Evolutionary conservation across 768 basidiomycete genomes (phyloP), one percentile per base, ranked within the genome.

Genomic region (Pisolithus orientalis): DNA sequence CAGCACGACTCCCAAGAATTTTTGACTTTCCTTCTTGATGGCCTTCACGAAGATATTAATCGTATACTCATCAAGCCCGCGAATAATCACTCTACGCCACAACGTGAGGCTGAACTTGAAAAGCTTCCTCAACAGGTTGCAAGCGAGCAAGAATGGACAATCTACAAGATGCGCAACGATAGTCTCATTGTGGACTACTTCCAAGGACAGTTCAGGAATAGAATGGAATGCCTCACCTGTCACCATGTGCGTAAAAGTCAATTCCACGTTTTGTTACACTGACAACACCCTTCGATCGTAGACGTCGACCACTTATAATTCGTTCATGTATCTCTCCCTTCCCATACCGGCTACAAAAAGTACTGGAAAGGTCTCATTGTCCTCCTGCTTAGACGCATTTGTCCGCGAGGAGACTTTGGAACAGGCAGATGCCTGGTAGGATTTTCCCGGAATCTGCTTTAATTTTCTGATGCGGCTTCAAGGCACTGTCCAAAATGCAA

Each of bases 1-100:
- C 95, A 99, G 65, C 95, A 99, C 61, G 95, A 99, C 69, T 94
- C 94, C 21, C 96, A 98, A 68, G 95, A 99, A 70, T 96, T 98
- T 68, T 75, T 99, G 39, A 89, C 84, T 24, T 94, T 95, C 74
- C 77, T 99, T 27, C 76, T 99, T 50, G 96, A 98, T 62, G 90
- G 89, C 14, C 81, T 93, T 27, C 90, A 94, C 62, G 92, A 94
- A 62, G 90, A 92, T 64, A 75, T 94, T 47, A 93, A 93, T 63
- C 80, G 90, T 14, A 74, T 97, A 21, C 75, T 94, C 49, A 69
- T 78, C n/a, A 89, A 86, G 59, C 86, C 86, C 4, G 17, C 46
- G 5, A 67, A 72, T 5, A 73, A 80, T 45, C 78, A 79, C 34
- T 74, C 78, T 4, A 87, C 87, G 8, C 82, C 89, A 0, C 85